These are phyloP conservation scores for Ambrosia hybrid DNA, from an alignment of 140 eudicot species.

Conservation along the genomic window DNA sequence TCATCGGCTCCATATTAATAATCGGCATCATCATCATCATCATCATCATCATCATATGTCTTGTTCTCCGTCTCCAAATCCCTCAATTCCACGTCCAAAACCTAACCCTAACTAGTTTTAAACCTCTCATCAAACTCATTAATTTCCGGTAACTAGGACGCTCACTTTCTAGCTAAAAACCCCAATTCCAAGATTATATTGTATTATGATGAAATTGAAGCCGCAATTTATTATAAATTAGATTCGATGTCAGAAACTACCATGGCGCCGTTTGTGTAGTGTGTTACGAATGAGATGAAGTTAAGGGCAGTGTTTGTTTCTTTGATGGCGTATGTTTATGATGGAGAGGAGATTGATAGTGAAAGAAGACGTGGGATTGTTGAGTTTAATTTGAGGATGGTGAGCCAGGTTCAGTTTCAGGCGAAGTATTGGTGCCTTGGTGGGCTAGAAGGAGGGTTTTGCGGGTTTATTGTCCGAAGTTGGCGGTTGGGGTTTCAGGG, in stretches of 20 bases:
- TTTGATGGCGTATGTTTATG: constrained; percentile 37
- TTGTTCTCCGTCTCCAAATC: constrained; percentile 51
- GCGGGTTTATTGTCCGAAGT: constrained; percentile 55
- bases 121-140: constrained; percentile 28
- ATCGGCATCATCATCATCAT: too few species aligned
- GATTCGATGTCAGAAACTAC: constrained; percentile 39
- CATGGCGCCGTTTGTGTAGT: constrained; percentile 45
- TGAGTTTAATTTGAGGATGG: constrained; percentile 46
- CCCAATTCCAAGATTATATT: too few species aligned
- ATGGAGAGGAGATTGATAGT: constrained; percentile 25
- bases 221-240: constrained; percentile 35
- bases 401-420: constrained; percentile 51
- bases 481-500: constrained; percentile 33
- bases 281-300: too few species aligned
- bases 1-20: too few species aligned
- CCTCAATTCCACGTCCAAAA: constrained; percentile 56
- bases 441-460: constrained; percentile 62
- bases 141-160: constrained; percentile 47
- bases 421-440: constrained; percentile 52
- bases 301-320: too few species aligned
- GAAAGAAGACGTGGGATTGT: constrained; percentile 50
- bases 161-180: too few species aligned
- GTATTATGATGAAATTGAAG: constrained; percentile 24
- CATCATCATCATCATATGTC: constrained; percentile 46
- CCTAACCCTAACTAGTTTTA: constrained; percentile 44